Evolutionary conservation across 2,329 filamentous ascomycete species (phyloP).

Genomic region (Hypomyces perniciosus): DNA sequence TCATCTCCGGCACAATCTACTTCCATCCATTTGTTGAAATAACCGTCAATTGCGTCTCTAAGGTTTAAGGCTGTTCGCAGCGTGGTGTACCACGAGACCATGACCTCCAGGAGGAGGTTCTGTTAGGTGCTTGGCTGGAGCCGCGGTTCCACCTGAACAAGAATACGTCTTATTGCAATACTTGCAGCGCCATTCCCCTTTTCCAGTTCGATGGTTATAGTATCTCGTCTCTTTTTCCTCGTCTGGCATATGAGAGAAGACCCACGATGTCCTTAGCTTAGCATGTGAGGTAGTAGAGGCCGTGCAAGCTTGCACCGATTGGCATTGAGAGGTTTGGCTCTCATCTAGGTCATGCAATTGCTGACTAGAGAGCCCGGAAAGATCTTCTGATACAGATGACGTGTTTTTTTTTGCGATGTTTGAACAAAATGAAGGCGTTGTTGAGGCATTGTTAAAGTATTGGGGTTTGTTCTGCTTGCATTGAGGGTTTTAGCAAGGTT

Average conservation of each 20-base stretch:
- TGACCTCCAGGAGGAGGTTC: conserved; percentile 12
- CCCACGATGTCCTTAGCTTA: conserved; percentile 12
- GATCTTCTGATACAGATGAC: conserved; percentile 7
- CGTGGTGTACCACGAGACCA: conserved; percentile 9
- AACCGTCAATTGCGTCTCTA: conserved; percentile 2
- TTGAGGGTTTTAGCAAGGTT: too few species aligned
- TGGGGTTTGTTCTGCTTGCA: background rate
- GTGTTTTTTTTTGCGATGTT: background rate
- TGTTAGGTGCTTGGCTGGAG: conserved; percentile 12
- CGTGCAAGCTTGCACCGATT: conserved; percentile 2
- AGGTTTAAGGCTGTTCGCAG: background rate
- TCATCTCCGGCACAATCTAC: conserved; percentile 6
- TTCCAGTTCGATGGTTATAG: conserved; percentile 11
- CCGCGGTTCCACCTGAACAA: conserved; percentile 10
- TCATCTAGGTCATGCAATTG: conserved; percentile 8
- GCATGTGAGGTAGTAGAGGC: conserved; percentile 3
- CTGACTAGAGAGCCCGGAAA: background rate
- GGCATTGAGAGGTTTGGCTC: conserved; percentile 9
- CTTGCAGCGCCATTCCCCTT: conserved; percentile 14
- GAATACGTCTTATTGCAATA: conserved; percentile 11
- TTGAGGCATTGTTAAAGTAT: conserved; percentile 6
- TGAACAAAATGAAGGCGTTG: conserved; percentile 4
- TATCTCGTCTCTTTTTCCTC: conserved; percentile 13
- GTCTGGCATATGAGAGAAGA: conserved; percentile 13
- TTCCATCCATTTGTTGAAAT: conserved; percentile 11